A percentile compares a stretch with the other conserved stretches of the same genome.
Conservation (phyloP, 2,329 filamentous ascomycete species). For the Botryotinia calthae region DNA sequence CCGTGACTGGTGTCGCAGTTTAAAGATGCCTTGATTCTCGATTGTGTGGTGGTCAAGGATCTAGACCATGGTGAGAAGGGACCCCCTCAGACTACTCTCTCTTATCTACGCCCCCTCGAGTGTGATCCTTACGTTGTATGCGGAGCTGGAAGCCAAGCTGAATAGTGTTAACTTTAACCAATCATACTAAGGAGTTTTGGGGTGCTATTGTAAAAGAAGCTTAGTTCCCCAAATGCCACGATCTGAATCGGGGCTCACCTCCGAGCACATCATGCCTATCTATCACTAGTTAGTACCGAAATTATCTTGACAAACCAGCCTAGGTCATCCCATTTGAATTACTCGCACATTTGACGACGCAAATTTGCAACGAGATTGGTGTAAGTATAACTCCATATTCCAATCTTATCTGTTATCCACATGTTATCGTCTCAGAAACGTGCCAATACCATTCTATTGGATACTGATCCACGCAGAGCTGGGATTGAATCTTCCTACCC, state of each 20-base stretch:
- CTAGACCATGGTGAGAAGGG: not conserved
- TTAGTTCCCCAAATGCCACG: not conserved
- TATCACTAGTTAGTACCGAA: not conserved
- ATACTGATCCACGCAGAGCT: not conserved
- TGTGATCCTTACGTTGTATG: not conserved
- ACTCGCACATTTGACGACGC: not conserved
- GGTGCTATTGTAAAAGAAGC: not conserved
- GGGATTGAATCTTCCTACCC: not conserved
- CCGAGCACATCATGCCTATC: not conserved
- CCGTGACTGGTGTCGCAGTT: not conserved
- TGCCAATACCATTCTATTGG: not conserved
- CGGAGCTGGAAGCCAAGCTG: not conserved
- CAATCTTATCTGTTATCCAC: not conserved
- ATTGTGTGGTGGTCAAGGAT: not conserved
- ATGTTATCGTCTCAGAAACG: conserved; percentile 1
- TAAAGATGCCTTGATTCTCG: not conserved
- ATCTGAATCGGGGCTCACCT: not conserved
- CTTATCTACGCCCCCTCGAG: not conserved
- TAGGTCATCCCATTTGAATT: not conserved
- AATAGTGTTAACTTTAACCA: not conserved
- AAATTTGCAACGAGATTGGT: conserved; percentile 4
- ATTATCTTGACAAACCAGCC: not conserved
- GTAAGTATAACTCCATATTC: not conserved
- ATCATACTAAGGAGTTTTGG: not conserved
- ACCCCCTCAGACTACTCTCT: not conserved